Conservation (phyloP, 768 basidiomycete species). For the Lactarius pseudohatsudake region DNA sequence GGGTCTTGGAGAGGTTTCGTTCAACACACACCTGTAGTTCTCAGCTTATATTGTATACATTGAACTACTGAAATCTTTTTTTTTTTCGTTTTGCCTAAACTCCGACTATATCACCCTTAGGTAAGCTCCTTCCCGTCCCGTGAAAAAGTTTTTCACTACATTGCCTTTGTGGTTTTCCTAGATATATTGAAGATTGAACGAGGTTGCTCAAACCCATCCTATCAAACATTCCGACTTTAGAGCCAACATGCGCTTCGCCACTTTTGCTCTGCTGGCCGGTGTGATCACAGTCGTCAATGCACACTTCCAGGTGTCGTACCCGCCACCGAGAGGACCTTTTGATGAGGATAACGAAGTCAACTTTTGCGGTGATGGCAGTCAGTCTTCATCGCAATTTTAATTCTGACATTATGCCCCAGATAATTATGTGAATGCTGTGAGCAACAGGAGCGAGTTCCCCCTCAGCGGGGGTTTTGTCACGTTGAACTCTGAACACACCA, state of each 20-base stretch:
- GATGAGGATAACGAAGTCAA: conserved; percentile 53
- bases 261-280: conserved; percentile 39
- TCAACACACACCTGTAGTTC: conserved; percentile 33
- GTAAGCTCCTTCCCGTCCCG: not conserved
- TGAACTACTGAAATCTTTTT: not conserved
- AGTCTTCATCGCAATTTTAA: not conserved
- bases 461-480: conserved; percentile 59
- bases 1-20: conserved; percentile 71
- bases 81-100: not conserved
- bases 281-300: conserved; percentile 51
- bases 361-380: conserved; percentile 60
- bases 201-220: not conserved
- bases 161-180: not conserved
- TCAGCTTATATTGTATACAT: not conserved
- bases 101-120: not conserved
- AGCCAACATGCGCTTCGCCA: conserved; percentile 38
- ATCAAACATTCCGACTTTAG: not conserved
- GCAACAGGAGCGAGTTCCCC: conserved; percentile 68
- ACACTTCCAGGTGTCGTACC: conserved; percentile 82
- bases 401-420: conserved; percentile 43
- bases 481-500: conserved; percentile 63
- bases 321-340: conserved; percentile 69
- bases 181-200: not conserved
- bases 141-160: conserved; percentile 27
- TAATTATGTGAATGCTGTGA: conserved; percentile 53